Evolutionary conservation across 2,329 filamentous ascomycete genomes (phyloP).

Genomic region (Penicillium crustosum): DNA sequence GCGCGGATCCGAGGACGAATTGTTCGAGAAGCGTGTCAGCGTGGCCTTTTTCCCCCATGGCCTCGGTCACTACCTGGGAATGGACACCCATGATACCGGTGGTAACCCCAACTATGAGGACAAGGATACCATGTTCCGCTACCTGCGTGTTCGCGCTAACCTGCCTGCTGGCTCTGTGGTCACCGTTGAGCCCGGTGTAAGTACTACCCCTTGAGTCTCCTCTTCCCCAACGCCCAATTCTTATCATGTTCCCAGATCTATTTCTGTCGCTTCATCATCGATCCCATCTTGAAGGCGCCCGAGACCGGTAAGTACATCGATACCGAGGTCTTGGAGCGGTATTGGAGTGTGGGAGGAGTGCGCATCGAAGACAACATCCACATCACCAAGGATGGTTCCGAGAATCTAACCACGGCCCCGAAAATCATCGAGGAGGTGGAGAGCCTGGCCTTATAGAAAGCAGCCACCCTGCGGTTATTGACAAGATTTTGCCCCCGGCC

Average conservation of each 20-base stretch:
- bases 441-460: conserved; percentile 33
- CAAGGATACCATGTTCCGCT: conserved; percentile 79
- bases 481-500: too few relatives aligned
- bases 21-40: conserved; percentile 75
- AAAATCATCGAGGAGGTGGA: conserved; percentile 70
- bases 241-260: conserved; percentile 60
- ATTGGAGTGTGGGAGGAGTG: conserved; percentile 88
- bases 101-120: conserved; percentile 77
- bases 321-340: conserved; percentile 67
- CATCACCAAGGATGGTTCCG: conserved; percentile 72
- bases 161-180: conserved; percentile 80
- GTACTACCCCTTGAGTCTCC: conserved; percentile 27
- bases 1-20: conserved; percentile 64
- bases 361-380: conserved; percentile 90
- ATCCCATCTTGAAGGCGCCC: conserved; percentile 72
- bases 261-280: conserved; percentile 86
- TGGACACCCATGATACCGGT: conserved; percentile 88
- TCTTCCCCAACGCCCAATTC: neutral
- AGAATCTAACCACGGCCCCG: conserved; percentile 79
- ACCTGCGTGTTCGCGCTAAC: conserved; percentile 73
- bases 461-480: neutral
- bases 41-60: conserved; percentile 91
- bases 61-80: conserved; percentile 83
- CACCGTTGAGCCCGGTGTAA: conserved; percentile 88
- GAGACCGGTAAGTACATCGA: conserved; percentile 77